phyloP scores from a whole-genome alignment of 768 basidiomycete genomes.

The Pleurotus giganteus region DNA sequence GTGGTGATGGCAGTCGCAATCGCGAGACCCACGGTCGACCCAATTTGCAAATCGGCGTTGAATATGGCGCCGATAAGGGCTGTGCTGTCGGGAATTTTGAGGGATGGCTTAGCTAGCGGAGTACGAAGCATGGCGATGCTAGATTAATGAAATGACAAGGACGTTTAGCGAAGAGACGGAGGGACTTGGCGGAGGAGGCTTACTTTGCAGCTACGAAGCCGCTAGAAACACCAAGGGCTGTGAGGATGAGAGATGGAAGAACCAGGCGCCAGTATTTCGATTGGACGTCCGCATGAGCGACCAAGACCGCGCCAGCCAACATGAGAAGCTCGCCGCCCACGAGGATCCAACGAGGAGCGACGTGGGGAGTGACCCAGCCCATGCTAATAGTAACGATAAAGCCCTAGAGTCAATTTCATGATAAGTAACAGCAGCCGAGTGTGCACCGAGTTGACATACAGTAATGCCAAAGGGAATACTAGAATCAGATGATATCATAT shows the following conservation, averaged over 20 bases:
- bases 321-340: constrained; percentile 35
- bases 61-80: constrained; percentile 49
- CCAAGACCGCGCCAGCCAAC: constrained; percentile 32
- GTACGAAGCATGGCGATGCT: constrained; percentile 50
- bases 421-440: neutral
- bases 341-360: constrained; percentile 40
- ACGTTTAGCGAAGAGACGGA: no score
- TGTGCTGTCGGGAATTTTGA: constrained; percentile 23
- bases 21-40: constrained; percentile 45
- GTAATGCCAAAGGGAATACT: constrained; percentile 40
- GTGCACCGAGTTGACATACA: neutral
- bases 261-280: constrained; percentile 41
- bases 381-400: constrained; percentile 33
- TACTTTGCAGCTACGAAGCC: constrained; percentile 46
- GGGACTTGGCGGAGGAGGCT: constrained; percentile 10
- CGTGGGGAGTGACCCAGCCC: constrained; percentile 32
- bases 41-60: constrained; percentile 51
- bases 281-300: constrained; percentile 34
- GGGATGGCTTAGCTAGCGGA: constrained; percentile 40
- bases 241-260: constrained; percentile 45
- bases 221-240: constrained; percentile 38
- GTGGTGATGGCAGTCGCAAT: constrained; percentile 26
- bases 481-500: neutral
- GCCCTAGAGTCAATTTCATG: constrained; percentile 4
- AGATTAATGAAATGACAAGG: neutral